Evolutionary conservation across 2,329 filamentous ascomycete species (phyloP).

Genomic region (Aspergillus phoenicis): DNA sequence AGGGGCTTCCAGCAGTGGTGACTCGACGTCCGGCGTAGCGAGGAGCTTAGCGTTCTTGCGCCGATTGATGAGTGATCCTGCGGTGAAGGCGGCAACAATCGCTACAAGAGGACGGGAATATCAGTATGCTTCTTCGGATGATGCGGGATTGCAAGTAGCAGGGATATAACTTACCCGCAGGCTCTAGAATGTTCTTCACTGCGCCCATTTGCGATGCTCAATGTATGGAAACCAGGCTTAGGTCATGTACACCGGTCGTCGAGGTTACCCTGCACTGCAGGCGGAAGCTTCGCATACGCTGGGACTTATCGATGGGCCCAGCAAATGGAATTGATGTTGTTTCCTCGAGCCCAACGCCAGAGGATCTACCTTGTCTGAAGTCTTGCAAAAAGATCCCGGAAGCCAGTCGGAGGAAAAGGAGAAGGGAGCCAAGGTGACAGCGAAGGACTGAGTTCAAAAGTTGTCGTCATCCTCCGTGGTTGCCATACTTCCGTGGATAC

Average conservation of each 20-base stretch:
- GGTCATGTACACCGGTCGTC: background rate
- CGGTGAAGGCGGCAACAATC: conserved; percentile 19
- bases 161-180: conserved; percentile 17
- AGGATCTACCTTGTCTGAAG: background rate
- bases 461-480: conserved; percentile 1
- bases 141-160: background rate
- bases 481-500: background rate
- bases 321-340: background rate
- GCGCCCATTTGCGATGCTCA: conserved; percentile 12
- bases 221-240: background rate
- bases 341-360: background rate
- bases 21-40: conserved; percentile 16
- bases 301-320: background rate
- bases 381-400: background rate
- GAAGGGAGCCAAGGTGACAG: background rate
- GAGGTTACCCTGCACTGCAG: background rate
- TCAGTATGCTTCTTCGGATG: background rate
- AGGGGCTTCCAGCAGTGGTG: conserved; percentile 16
- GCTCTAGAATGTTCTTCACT: conserved; percentile 20
- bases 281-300: background rate
- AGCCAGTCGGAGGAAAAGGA: background rate
- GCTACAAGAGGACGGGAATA: conserved; percentile 4
- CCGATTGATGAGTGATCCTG: conserved; percentile 20
- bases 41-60: conserved; percentile 9
- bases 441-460: background rate